Percentiles rank a stretch among this genome's conserved stretches.
Conservation (phyloP, 2,329 filamentous ascomycete genomes). For the Arachnopeziza araneosa region DNA sequence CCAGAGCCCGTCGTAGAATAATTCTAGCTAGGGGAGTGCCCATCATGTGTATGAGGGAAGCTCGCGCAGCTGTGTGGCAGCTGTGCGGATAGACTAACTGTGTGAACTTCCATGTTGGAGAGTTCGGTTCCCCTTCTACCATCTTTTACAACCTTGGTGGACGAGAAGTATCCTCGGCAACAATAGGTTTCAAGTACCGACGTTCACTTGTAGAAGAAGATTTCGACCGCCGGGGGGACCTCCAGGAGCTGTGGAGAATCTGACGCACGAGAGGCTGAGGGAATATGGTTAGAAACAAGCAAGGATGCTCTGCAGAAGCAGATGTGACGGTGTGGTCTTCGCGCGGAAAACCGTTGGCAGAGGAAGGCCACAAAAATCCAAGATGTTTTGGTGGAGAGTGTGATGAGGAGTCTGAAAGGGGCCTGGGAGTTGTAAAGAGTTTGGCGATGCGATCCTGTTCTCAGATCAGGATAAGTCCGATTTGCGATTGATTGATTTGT, state of each 20-base stretch:
- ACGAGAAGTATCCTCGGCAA: slow-evolving; percentile 28
- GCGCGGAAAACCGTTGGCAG: neutral
- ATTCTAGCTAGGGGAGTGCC: neutral
- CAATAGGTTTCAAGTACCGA: slow-evolving; percentile 3
- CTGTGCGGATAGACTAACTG: slow-evolving; percentile 48
- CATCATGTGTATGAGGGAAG: neutral
- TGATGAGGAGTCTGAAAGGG: neutral
- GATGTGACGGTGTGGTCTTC: neutral
- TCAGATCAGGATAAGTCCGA: neutral
- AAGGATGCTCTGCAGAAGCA: slow-evolving; percentile 13
- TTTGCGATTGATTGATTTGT: neutral
- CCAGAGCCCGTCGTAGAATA: neutral
- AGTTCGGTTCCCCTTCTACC: slow-evolving; percentile 91
- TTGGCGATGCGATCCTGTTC: neutral
- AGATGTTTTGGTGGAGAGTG: neutral
- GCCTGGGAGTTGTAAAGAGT: neutral
- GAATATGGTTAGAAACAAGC: slow-evolving; percentile 12
- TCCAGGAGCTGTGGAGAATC: neutral
- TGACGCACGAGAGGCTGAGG: slow-evolving; percentile 23
- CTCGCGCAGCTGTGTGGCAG: neutral
- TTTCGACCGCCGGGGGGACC: neutral
- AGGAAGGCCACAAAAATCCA: neutral
- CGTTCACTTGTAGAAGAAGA: slow-evolving; percentile 6
- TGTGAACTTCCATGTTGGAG: slow-evolving; percentile 99
- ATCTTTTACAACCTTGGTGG: slow-evolving; percentile 55